These are phyloP conservation scores for Dinochytrium kinnereticum DNA, from an alignment of 371 early-diverging fungal genomes.

Conservation along the genomic window DNA sequence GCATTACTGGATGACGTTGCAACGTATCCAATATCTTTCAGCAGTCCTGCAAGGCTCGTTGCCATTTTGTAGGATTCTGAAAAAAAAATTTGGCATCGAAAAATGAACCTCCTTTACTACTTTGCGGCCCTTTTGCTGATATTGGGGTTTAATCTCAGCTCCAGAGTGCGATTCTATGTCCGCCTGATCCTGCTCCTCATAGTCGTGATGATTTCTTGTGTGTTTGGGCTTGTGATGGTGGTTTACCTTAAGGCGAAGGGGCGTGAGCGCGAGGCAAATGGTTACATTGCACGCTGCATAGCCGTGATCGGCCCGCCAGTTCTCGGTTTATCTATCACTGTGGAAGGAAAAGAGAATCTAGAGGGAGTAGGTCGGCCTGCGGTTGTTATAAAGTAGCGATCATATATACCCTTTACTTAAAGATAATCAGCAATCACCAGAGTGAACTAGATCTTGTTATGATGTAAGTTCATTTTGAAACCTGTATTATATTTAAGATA, in stretches of 20 bases:
- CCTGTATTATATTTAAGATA: background rate
- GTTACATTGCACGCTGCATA: slow-evolving; percentile 13
- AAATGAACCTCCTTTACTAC: background rate
- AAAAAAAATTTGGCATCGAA: background rate
- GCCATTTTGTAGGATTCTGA: background rate
- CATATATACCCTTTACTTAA: slow-evolving; percentile 32
- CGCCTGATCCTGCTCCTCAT: background rate
- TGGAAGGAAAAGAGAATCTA: slow-evolving; percentile 69
- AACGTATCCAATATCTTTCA: slow-evolving; percentile 49
- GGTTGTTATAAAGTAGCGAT: slow-evolving; percentile 50
- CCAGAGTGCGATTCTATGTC: background rate
- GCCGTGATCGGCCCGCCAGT: background rate
- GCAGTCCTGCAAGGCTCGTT: background rate
- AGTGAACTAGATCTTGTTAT: slow-evolving; percentile 78
- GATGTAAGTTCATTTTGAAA: slow-evolving; percentile 43
- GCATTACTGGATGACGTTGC: slow-evolving; percentile 25
- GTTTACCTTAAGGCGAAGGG: slow-evolving; percentile 1
- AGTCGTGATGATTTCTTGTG: background rate
- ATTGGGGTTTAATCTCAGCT: background rate
- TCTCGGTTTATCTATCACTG: slow-evolving; percentile 41
- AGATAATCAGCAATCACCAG: slow-evolving; percentile 84
- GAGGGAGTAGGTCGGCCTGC: slow-evolving; percentile 56
- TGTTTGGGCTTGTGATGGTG: slow-evolving; percentile 5
- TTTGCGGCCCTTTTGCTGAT: background rate
- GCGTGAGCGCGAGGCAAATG: slow-evolving; percentile 5